Percentiles rank a stretch among this genome's conserved stretches.
These are phyloP conservation scores for Fraxinus latifolia DNA, from an alignment of 305 asterid genomes.

Conservation along the genomic window DNA sequence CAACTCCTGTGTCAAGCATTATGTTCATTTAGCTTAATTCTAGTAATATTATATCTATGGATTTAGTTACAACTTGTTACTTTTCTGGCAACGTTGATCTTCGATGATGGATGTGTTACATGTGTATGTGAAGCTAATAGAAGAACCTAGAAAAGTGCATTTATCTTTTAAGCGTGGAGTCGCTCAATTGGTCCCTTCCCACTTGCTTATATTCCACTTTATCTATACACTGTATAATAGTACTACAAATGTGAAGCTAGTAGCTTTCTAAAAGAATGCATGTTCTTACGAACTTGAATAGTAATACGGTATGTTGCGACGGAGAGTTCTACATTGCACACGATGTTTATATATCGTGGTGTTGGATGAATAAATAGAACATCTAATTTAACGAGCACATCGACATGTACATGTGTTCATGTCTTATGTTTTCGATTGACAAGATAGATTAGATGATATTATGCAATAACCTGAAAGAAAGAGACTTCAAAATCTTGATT, in stretches of 20 bases:
- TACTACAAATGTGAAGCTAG: not conserved
- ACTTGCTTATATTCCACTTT: not conserved
- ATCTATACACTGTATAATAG: not conserved
- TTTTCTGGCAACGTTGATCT: not conserved
- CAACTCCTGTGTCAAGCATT: no score
- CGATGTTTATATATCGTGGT: not conserved
- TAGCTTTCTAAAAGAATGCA: not conserved
- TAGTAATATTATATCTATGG: not conserved
- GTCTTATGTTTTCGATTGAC: not conserved
- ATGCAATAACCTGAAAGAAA: not conserved
- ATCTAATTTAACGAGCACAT: not conserved
- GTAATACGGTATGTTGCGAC: not conserved
- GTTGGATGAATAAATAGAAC: not conserved
- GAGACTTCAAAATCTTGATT: not conserved
- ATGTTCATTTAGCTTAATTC: no score
- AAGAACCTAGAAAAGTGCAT: conserved; percentile 7
- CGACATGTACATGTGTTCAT: not conserved
- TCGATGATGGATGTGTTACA: not conserved
- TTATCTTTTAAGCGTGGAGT: not conserved
- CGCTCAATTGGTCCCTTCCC: not conserved
- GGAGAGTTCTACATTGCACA: not conserved
- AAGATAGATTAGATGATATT: not conserved
- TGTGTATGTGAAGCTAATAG: not conserved
- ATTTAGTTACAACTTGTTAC: not conserved
- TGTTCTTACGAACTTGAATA: not conserved